phyloP scores from a whole-genome alignment of 2,329 filamentous ascomycete species.

The Metarhizium humberi region DNA sequence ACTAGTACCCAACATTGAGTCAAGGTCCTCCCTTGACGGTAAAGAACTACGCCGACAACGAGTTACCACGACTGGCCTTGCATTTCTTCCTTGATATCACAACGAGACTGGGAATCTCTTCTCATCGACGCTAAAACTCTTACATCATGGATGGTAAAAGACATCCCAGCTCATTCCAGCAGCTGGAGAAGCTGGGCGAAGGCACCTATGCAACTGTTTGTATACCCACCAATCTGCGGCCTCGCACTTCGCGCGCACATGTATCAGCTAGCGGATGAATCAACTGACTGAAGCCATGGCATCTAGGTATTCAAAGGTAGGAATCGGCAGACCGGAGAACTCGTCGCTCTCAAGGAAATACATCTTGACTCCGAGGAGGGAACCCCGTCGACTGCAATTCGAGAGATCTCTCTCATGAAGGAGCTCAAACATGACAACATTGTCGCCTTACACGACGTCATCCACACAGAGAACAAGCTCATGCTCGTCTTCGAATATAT shows the following conservation, averaged over 20 bases:
- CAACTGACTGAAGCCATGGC: conserved; percentile 8
- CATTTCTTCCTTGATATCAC: neutral
- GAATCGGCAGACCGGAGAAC: conserved; percentile 92
- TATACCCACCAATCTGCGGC: neutral
- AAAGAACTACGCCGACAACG: neutral
- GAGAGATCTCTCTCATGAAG: conserved; percentile 98
- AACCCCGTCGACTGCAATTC: conserved; percentile 92
- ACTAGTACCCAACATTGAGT: neutral
- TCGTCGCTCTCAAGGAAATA: conserved; percentile 96
- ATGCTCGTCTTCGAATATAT: conserved; percentile 99
- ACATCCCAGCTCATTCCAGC: conserved; percentile 95
- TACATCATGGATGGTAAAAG: conserved; percentile 63
- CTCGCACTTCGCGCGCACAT: neutral
- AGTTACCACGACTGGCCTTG: neutral
- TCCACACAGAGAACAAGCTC: conserved; percentile 98
- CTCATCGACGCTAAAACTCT: neutral
- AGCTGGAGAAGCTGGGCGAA: conserved; percentile 97
- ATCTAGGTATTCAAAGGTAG: conserved; percentile 91
- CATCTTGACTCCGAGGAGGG: conserved; percentile 98
- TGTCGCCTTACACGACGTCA: conserved; percentile 93
- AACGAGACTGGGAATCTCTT: neutral
- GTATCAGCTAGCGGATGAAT: neutral
- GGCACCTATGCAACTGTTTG: conserved; percentile 95
- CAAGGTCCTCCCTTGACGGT: neutral
- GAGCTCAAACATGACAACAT: conserved; percentile 99